Conservation (phyloP, 23 red algal genomes). For the Chondrus crispus region DNA sequence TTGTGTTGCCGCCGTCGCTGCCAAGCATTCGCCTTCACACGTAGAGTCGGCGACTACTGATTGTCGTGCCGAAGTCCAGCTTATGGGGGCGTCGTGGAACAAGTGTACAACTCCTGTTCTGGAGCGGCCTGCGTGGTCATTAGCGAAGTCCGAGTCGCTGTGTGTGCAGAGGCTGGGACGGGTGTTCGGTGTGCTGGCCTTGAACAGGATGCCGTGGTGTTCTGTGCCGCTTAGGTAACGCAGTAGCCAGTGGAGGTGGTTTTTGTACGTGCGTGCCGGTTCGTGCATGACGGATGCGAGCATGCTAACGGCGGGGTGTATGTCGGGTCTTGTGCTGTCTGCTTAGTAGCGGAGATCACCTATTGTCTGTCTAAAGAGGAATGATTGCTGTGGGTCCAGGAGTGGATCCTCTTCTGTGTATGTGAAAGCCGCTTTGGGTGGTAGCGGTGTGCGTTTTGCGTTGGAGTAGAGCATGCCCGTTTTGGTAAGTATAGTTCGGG, state of each 20-base stretch:
- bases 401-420: too few species aligned
- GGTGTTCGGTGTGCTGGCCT: too few species aligned
- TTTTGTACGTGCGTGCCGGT: not conserved
- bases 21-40: not conserved
- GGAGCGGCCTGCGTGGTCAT: not conserved
- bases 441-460: not conserved
- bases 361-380: too few species aligned
- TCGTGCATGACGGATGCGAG: not conserved
- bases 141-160: slow-evolving; percentile 2
- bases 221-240: not conserved
- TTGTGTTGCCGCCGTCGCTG: not conserved
- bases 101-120: not conserved
- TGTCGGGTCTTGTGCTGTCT: slow-evolving; percentile 15
- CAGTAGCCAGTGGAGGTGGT: not conserved
- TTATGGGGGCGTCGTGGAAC: not conserved
- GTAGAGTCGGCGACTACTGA: not conserved
- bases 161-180: too few species aligned
- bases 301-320: not conserved
- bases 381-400: too few species aligned
- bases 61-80: not conserved
- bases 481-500: not conserved
- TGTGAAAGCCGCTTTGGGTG: too few species aligned
- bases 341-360: not conserved
- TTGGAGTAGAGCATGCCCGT: not conserved
- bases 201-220: not conserved